Evolutionary conservation across 2,329 filamentous ascomycete genomes (phyloP), one percentile per base, ranked within the genome.

Genomic region (Cercospora sp.): DNA sequence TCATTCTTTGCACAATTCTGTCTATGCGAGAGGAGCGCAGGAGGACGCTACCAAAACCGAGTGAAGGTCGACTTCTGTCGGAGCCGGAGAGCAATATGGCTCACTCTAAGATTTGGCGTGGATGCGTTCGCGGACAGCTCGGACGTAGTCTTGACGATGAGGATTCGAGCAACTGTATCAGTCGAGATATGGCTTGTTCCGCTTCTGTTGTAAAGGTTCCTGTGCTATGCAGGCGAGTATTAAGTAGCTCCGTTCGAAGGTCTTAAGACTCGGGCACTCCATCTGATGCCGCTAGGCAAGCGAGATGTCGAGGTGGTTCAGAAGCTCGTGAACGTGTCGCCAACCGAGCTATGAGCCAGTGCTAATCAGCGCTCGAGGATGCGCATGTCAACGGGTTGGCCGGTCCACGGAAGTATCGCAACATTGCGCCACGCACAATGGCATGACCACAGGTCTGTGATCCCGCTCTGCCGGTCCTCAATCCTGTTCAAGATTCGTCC

Each of bases 401-500:
- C 36, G 13, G 13, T n/a, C 13, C 0, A 7, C 13, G 36, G 13
- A 40, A 40, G 36, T 1, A 0, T 16, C 5, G 13, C 13, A 40
- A n/a, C 13, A 40, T 40, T 13, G 13, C n/a, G 36, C 13, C 36
- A 40, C 7, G 36, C 12, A 36, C 0, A 36, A 36, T 36, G 33
- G 33, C 4, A 23, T 26, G 5, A 13, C 13, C 20, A 3, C 10
- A 10, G 0, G 48, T 10, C 9, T 23, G 20, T 12, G 23, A 53
- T 23, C 20, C 16, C 48, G 23, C 12, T 23, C 48, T 53, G 10
- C 42, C 4, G 20, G 1, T 7, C 6, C 20, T 51, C 53, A 13
- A 33, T 58, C n/a, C 5, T 36, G 20, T 8, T 71, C 63, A 73
- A 30, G 65, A 70, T 61, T 75, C 73, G 53, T 75, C 73, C 73